Evolutionary conservation across 331 rosid genomes (phyloP).

Genomic region (Cydonia oblonga): DNA sequence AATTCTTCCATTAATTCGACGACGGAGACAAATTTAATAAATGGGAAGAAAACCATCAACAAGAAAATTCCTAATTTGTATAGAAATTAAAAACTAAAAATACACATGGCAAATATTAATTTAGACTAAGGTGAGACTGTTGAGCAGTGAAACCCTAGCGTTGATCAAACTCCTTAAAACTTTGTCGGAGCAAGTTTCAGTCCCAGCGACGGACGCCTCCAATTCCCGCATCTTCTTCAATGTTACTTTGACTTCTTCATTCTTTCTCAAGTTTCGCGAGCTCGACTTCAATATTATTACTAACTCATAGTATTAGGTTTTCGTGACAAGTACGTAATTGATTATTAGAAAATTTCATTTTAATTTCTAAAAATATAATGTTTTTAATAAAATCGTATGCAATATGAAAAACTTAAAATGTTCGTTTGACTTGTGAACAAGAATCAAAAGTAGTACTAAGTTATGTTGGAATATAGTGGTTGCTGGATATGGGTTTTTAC

Average conservation of each 20-base stretch:
- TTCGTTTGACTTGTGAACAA: no score
- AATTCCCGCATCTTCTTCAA: constrained; percentile 58
- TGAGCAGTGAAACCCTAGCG: constrained; percentile 58
- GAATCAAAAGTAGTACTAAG: no score
- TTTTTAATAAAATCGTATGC: no score
- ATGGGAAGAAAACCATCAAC: neutral
- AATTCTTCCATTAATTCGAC: constrained; percentile 1
- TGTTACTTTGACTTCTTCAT: constrained; percentile 34
- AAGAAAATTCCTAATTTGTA: neutral
- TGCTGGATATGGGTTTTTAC: no score
- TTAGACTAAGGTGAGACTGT: constrained; percentile 27
- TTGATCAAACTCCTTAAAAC: constrained; percentile 64
- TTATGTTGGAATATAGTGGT: no score
- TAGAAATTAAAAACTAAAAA: neutral
- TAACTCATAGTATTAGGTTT: neutral
- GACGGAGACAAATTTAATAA: neutral
- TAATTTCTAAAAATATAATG: no score
- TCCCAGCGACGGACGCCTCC: constrained; percentile 33
- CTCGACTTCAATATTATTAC: constrained; percentile 1
- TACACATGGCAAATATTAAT: neutral
- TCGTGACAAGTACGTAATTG: constrained; percentile 14
- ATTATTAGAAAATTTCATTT: neutral
- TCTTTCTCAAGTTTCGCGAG: constrained; percentile 34
- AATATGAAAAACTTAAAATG: no score
- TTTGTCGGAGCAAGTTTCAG: constrained; percentile 37